These are phyloP conservation scores for Sanghuangporus weigelae DNA, from an alignment of 1,284 basidiomycete species.

Conservation along the genomic window DNA sequence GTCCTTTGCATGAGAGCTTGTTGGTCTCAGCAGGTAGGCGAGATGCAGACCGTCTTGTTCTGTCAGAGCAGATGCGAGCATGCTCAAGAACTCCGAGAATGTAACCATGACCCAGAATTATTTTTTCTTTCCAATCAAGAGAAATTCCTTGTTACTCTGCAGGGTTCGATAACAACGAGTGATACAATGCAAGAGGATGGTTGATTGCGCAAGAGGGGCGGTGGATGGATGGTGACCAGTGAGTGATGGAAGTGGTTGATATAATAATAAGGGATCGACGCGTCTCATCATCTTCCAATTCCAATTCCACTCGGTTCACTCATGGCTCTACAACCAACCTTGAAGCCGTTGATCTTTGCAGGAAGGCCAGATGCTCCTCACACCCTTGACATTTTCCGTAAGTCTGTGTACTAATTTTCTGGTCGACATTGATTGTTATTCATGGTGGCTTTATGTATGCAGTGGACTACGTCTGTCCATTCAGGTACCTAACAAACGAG, in stretches of 20 bases:
- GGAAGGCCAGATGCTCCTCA: slow-evolving; percentile 69
- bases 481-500: slow-evolving; percentile 40
- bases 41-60: slow-evolving; percentile 63
- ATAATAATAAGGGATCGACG: not conserved
- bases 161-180: not conserved
- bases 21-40: slow-evolving; percentile 66
- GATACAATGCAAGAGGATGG: not conserved
- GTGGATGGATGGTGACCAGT: too few species aligned
- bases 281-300: not conserved
- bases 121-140: not conserved
- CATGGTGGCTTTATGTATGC: not conserved
- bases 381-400: slow-evolving; percentile 80
- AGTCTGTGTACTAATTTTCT: not conserved
- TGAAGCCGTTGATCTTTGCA: slow-evolving; percentile 66
- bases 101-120: not conserved
- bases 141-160: not conserved
- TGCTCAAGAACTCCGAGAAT: slow-evolving; percentile 56
- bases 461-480: slow-evolving; percentile 91
- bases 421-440: not conserved
- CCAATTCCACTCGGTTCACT: not conserved
- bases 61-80: slow-evolving; percentile 55
- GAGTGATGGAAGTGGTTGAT: too few species aligned
- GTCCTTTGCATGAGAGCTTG: slow-evolving; percentile 67
- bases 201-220: not conserved
- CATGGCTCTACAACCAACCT: slow-evolving; percentile 83